phyloP scores from a whole-genome alignment of 2,329 filamentous ascomycete genomes.

The Rhexocercosporidium sp. region DNA sequence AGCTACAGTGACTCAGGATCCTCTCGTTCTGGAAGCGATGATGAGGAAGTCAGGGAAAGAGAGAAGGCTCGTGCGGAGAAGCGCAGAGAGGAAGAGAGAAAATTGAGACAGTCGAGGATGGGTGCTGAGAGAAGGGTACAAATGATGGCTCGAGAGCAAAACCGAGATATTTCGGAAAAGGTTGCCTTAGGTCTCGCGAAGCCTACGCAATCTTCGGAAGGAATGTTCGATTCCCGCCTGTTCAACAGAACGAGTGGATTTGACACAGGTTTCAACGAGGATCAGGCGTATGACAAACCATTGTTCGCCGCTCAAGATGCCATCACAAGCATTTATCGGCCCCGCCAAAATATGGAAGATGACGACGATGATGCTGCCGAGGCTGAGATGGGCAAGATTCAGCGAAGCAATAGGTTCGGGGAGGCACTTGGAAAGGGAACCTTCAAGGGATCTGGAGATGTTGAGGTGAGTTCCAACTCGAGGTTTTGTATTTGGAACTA shows the following conservation, averaged over 20 bases:
- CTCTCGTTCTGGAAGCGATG: constrained; percentile 49
- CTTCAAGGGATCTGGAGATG: constrained; percentile 85
- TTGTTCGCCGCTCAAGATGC: constrained; percentile 95
- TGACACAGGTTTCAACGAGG: constrained; percentile 92
- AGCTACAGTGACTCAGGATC: constrained; percentile 60
- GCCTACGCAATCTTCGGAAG: constrained; percentile 87
- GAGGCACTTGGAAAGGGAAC: constrained; percentile 89
- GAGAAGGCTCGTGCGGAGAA: constrained; percentile 79
- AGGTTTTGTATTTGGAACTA: background rate
- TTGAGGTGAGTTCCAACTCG: constrained; percentile 64
- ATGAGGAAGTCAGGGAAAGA: constrained; percentile 76
- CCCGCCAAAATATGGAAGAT: constrained; percentile 75
- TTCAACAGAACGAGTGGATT: constrained; percentile 96
- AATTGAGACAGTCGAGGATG: constrained; percentile 93
- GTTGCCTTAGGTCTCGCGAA: constrained; percentile 94
- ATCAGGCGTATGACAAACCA: constrained; percentile 96
- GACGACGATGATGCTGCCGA: constrained; percentile 80
- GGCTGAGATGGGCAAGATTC: constrained; percentile 84
- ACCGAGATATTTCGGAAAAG: constrained; percentile 96
- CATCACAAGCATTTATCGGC: constrained; percentile 91
- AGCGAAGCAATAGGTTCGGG: constrained; percentile 78
- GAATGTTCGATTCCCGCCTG: constrained; percentile 95
- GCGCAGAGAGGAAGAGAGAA: constrained; percentile 82
- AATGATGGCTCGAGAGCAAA: constrained; percentile 92
- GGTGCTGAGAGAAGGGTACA: constrained; percentile 90